These are phyloP conservation scores for Pythium scleroteichum DNA, from an alignment of 352 stramenopile genomes.

Conservation along the genomic window DNA sequence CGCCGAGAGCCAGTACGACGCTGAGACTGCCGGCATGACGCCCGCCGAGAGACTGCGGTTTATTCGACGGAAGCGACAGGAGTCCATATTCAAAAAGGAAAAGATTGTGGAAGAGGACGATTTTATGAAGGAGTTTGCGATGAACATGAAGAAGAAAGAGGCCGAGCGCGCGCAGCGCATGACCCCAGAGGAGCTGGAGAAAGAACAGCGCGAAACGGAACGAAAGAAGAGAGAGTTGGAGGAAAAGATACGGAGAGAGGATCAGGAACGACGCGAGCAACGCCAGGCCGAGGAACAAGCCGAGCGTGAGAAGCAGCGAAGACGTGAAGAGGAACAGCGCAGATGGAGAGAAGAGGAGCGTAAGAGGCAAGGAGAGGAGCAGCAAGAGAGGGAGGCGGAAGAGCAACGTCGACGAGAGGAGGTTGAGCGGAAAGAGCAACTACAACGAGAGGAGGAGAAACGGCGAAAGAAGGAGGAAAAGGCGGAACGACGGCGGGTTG, in stretches of 20 bases:
- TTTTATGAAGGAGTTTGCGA: conserved; percentile 67
- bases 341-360: conserved; percentile 2
- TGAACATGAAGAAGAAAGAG: conserved; percentile 76
- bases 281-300: conserved; percentile 5
- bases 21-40: conserved; percentile 59
- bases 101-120: conserved; percentile 51
- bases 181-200: conserved; percentile 16
- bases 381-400: conserved; percentile 11
- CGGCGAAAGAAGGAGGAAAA: conserved; percentile 1
- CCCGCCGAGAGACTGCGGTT: conserved; percentile 64
- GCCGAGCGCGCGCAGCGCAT: conserved; percentile 22
- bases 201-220: background rate
- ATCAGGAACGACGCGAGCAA: background rate
- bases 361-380: conserved; percentile 7
- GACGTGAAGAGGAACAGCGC: conserved; percentile 9
- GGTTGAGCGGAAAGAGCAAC: conserved; percentile 14
- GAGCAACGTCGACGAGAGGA: background rate
- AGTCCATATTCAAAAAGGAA: conserved; percentile 51
- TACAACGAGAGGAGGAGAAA: conserved; percentile 18
- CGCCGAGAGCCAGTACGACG: conserved; percentile 50
- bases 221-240: conserved; percentile 5
- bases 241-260: background rate
- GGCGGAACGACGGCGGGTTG: background rate
- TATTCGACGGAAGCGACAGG: conserved; percentile 59
- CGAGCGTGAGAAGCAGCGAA: conserved; percentile 8